Conservation (phyloP, 768 basidiomycete species). For the Boletus eberwhitei region DNA sequence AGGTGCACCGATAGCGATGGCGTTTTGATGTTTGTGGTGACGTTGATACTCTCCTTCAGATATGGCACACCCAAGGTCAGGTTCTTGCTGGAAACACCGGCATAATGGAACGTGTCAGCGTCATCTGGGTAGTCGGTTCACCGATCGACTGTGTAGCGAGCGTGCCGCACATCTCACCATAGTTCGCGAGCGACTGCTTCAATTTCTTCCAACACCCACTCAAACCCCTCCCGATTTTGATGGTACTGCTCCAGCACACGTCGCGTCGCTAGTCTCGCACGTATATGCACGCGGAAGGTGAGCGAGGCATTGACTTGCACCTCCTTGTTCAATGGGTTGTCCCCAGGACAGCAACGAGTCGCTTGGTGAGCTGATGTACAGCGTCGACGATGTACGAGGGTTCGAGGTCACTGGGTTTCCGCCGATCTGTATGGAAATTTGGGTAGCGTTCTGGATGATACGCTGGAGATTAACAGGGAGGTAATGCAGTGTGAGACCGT, state of each 20-base stretch:
- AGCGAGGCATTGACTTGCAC: conserved; percentile 88
- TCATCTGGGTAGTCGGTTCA: conserved; percentile 99
- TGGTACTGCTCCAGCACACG: conserved; percentile 87
- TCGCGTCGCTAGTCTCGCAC: conserved; percentile 82
- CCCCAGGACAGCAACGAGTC: conserved; percentile 82
- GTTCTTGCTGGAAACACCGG: conserved; percentile 99
- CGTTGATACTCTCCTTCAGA: conserved; percentile 98
- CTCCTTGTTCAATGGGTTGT: conserved; percentile 67
- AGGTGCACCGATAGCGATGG: conserved; percentile 94
- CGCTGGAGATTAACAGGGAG: conserved; percentile 95
- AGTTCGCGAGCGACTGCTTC: conserved; percentile 87
- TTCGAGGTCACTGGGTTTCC: conserved; percentile 90
- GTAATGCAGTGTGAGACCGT: conserved; percentile 71
- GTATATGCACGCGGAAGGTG: conserved; percentile 90
- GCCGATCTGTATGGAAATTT: conserved; percentile 97
- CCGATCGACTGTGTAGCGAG: conserved; percentile 98
- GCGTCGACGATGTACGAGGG: conserved; percentile 83
- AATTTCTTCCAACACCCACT: conserved; percentile 95
- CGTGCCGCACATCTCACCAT: conserved; percentile 99
- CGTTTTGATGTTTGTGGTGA: conserved; percentile 98
- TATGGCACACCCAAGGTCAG: conserved; percentile 99
- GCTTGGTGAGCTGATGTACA: conserved; percentile 68
- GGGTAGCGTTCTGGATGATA: conserved; percentile 91
- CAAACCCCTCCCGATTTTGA: conserved; percentile 89
- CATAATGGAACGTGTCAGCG: conserved; percentile 98